phyloP scores from a whole-genome alignment of 768 basidiomycete genomes.

The Mrakia gelida region DNA sequence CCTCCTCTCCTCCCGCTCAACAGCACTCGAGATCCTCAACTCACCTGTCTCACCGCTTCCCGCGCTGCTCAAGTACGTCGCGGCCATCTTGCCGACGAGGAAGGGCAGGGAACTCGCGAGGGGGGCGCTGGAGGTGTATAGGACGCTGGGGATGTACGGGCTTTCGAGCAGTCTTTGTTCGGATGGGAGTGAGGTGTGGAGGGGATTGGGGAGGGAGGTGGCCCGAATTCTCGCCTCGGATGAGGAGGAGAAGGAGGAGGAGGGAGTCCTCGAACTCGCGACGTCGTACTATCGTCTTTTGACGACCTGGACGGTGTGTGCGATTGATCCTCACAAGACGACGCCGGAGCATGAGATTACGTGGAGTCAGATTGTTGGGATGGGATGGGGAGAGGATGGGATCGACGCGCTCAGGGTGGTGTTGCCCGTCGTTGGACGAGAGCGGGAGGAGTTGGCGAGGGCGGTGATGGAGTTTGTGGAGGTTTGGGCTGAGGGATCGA shows the following conservation, averaged over 20 bases:
- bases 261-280: background rate
- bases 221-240: too few species aligned
- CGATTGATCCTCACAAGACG: slow-evolving; percentile 84
- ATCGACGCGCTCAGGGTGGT: background rate
- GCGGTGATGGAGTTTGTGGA: slow-evolving; percentile 11
- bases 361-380: slow-evolving; percentile 80
- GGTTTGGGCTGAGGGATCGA: slow-evolving; percentile 72
- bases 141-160: slow-evolving; percentile 68
- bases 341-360: slow-evolving; percentile 79
- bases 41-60: slow-evolving; percentile 12
- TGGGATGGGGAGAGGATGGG: slow-evolving; percentile 64
- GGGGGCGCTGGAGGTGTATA: slow-evolving; percentile 56
- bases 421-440: background rate
- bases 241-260: background rate
- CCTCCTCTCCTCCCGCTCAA: slow-evolving; percentile 62
- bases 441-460: background rate
- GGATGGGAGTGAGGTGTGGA: slow-evolving; percentile 58
- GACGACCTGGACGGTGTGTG: slow-evolving; percentile 72
- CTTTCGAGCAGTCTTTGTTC: slow-evolving; percentile 66
- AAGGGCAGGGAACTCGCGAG: background rate
- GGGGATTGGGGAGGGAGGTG: slow-evolving; percentile 47
- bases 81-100: slow-evolving; percentile 59
- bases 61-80: slow-evolving; percentile 21
- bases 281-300: slow-evolving; percentile 59
- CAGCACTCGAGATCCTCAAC: slow-evolving; percentile 56